Percentiles rank a stretch among this genome's conserved stretches.
Evolutionary conservation across 495 filamentous ascomycete species (phyloP).

Genomic region (Xylaria grammica): DNA sequence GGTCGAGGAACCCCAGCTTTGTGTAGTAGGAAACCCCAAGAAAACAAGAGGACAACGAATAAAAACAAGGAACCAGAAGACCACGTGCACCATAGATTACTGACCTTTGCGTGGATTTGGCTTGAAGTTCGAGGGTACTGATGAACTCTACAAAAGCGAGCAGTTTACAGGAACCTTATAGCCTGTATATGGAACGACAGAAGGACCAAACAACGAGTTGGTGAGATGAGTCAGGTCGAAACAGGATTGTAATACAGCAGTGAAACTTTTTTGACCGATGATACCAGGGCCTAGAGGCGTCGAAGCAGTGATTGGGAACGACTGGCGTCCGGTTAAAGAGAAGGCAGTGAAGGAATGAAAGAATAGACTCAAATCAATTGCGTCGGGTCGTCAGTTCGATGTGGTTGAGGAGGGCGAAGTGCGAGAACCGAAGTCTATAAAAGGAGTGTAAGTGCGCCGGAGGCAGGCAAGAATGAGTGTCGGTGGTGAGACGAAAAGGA

Average conservation of each 20-base stretch:
- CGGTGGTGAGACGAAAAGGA: constrained; percentile 31
- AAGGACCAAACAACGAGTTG: neutral
- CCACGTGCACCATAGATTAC: neutral
- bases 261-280: constrained; percentile 23
- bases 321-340: constrained; percentile 40
- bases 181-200: neutral
- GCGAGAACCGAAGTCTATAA: constrained; percentile 31
- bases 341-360: constrained; percentile 38
- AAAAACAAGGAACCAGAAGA: neutral
- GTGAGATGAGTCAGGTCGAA: constrained; percentile 15
- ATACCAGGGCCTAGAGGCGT: constrained; percentile 24
- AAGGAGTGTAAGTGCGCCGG: constrained; percentile 48
- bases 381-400: constrained; percentile 18
- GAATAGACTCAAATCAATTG: constrained; percentile 30
- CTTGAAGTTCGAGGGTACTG: neutral
- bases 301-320: constrained; percentile 30
- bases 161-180: neutral
- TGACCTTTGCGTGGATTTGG: constrained; percentile 18
- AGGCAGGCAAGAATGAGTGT: constrained; percentile 36
- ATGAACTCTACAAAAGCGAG: neutral
- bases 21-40: neutral
- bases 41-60: neutral
- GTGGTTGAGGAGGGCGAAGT: constrained; percentile 24
- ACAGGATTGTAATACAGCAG: constrained; percentile 39
- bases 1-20: neutral